phyloP scores from a whole-genome alignment of 75 land plant species.

The Adiantum capillusveneris region DNA sequence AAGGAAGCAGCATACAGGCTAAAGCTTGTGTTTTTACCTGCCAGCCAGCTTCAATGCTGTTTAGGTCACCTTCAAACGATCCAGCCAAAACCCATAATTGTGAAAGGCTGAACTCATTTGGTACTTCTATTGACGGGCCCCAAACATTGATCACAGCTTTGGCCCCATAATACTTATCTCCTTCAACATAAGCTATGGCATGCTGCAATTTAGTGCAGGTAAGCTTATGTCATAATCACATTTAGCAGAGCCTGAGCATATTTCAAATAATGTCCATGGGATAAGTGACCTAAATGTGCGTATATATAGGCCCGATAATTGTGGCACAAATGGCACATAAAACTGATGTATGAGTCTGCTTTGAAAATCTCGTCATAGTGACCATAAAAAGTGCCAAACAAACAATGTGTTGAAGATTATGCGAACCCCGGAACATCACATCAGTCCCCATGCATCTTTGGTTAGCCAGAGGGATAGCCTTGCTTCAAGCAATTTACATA shows the following conservation, averaged over 20 bases:
- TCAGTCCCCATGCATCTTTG: neutral
- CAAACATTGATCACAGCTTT: conserved; percentile 91
- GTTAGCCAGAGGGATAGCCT: neutral
- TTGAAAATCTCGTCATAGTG: too few relatives aligned
- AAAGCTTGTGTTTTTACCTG: conserved; percentile 42
- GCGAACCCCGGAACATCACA: too few relatives aligned
- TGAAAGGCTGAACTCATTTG: conserved; percentile 86
- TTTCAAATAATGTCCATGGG: neutral
- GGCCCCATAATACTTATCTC: conserved; percentile 59
- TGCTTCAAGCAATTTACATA: neutral
- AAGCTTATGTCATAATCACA: neutral
- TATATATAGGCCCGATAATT: too few relatives aligned
- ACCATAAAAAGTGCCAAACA: too few relatives aligned
- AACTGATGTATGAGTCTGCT: too few relatives aligned
- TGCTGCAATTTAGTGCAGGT: conserved; percentile 46
- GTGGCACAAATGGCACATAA: too few relatives aligned
- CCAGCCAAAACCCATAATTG: conserved; percentile 94
- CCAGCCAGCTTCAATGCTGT: conserved; percentile 99
- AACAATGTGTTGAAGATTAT: too few relatives aligned
- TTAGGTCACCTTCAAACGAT: conserved; percentile 85
- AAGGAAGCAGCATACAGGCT: neutral
- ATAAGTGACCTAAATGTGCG: too few relatives aligned
- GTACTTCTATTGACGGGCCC: conserved; percentile 61
- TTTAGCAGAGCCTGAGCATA: neutral
- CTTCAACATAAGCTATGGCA: conserved; percentile 72